A percentile compares a stretch with the other conserved stretches of the same genome.
phyloP scores from a whole-genome alignment of 2,329 filamentous ascomycete species.

The Colletotrichum sp. region DNA sequence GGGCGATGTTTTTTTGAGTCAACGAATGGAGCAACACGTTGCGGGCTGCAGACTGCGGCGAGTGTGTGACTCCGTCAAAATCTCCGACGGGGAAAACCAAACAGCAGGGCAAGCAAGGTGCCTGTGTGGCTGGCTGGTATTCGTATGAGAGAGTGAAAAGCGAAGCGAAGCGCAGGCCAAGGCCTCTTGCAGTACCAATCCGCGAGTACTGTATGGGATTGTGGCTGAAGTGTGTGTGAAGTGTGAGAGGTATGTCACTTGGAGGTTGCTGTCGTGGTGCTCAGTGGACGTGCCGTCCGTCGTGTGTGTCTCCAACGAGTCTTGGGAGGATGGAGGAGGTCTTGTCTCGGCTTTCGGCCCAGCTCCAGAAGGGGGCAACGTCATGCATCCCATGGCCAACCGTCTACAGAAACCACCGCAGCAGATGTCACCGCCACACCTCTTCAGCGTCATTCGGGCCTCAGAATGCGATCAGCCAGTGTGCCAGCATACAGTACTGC shows the following conservation, averaged over 20 bases:
- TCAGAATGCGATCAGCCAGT: background rate
- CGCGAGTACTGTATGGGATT: background rate
- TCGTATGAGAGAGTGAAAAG: background rate
- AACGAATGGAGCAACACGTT: background rate
- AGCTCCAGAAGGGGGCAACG: background rate
- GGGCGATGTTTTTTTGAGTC: background rate
- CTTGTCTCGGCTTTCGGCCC: conserved; percentile 17
- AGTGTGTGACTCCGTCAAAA: background rate
- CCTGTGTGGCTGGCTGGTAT: background rate
- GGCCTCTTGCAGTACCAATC: background rate
- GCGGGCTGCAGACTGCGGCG: background rate
- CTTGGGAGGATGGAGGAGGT: background rate
- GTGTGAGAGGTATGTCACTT: background rate
- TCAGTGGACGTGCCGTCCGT: conserved; percentile 4
- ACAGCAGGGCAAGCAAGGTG: background rate
- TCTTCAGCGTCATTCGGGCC: background rate
- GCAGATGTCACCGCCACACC: background rate
- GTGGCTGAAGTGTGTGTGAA: background rate
- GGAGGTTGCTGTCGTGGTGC: background rate
- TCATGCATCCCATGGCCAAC: conserved; percentile 14
- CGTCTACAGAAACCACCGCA: background rate
- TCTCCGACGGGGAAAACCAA: background rate
- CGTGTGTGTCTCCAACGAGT: background rate
- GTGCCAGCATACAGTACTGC: background rate
- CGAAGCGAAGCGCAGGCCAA: background rate